Percentiles rank a stretch among this genome's conserved stretches.
Evolutionary conservation across 345 rosid species (phyloP).

Genomic region (Hibiscus trionum): DNA sequence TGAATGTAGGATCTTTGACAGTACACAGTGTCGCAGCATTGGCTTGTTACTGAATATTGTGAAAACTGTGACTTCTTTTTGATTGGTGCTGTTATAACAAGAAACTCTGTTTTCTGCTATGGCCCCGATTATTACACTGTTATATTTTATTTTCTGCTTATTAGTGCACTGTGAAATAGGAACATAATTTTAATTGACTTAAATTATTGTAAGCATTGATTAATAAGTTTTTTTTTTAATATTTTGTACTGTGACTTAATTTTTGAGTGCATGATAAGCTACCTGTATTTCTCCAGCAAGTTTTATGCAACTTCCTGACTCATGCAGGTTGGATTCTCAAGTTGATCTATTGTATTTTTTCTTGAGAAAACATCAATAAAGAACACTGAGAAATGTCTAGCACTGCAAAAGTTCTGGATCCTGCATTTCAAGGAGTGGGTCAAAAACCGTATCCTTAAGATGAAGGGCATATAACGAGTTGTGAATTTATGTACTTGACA

Average conservation of each 20-base stretch:
- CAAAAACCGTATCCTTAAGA: slow-evolving; percentile 82
- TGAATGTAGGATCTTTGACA: slow-evolving; percentile 8
- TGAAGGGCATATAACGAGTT: slow-evolving; percentile 4
- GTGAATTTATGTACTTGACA: neutral
- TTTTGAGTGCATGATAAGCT: neutral
- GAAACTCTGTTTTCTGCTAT: neutral
- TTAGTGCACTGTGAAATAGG: neutral
- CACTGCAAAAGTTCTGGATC: slow-evolving; percentile 73
- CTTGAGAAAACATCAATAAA: slow-evolving; percentile 2
- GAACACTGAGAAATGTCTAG: slow-evolving; percentile 51
- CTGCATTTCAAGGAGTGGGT: slow-evolving; percentile 94
- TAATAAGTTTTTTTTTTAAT: neutral
- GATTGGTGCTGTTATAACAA: neutral
- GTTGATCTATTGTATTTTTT: neutral
- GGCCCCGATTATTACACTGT: neutral
- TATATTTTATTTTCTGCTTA: neutral
- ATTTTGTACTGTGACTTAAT: neutral
- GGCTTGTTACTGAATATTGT: neutral
- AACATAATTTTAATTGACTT: neutral
- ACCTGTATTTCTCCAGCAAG: slow-evolving; percentile 3
- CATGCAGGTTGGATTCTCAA: slow-evolving; percentile 9
- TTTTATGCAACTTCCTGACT: slow-evolving; percentile 12
- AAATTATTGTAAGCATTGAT: neutral
- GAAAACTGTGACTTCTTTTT: neutral
- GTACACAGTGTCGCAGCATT: neutral